These are phyloP conservation scores for Metschnikowia koreensis DNA, from an alignment of 805 yeast species.

Conservation along the genomic window DNA sequence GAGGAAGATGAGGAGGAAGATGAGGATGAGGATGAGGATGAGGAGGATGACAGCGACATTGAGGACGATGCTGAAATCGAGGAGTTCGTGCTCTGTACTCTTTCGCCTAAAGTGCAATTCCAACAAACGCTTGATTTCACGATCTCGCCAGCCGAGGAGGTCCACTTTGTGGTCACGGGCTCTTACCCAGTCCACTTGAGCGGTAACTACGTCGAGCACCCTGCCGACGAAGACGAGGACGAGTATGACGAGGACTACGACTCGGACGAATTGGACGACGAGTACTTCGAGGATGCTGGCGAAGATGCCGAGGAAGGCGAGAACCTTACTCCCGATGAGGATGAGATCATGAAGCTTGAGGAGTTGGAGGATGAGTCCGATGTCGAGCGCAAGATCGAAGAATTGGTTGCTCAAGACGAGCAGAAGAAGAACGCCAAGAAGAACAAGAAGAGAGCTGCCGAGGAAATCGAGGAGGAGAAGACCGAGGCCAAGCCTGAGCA, in stretches of 20 bases:
- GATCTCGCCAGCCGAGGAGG: slow-evolving; percentile 90
- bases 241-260: slow-evolving; percentile 44
- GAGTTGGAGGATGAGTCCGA: slow-evolving; percentile 69
- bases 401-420: slow-evolving; percentile 60
- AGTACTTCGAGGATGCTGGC: slow-evolving; percentile 50
- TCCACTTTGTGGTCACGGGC: slow-evolving; percentile 92
- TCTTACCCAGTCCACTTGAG: slow-evolving; percentile 88
- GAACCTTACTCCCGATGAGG: slow-evolving; percentile 76
- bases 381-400: slow-evolving; percentile 70
- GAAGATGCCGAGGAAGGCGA: slow-evolving; percentile 42
- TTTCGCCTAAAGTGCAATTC: slow-evolving; percentile 77
- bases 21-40: slow-evolving; percentile 51
- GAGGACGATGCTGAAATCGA: slow-evolving; percentile 75
- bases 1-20: slow-evolving; percentile 47
- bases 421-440: slow-evolving; percentile 27
- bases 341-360: slow-evolving; percentile 60
- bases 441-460: slow-evolving; percentile 36
- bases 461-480: slow-evolving; percentile 25
- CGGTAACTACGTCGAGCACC: slow-evolving; percentile 96
- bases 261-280: slow-evolving; percentile 28
- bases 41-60: slow-evolving; percentile 55
- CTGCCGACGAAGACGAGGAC: slow-evolving; percentile 58
- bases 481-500: not conserved
- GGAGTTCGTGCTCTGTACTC: slow-evolving; percentile 83
- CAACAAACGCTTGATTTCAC: slow-evolving; percentile 92